Evolutionary conservation across 176 grass and related monocot species (phyloP).

Genomic region (Musa itinerans): DNA sequence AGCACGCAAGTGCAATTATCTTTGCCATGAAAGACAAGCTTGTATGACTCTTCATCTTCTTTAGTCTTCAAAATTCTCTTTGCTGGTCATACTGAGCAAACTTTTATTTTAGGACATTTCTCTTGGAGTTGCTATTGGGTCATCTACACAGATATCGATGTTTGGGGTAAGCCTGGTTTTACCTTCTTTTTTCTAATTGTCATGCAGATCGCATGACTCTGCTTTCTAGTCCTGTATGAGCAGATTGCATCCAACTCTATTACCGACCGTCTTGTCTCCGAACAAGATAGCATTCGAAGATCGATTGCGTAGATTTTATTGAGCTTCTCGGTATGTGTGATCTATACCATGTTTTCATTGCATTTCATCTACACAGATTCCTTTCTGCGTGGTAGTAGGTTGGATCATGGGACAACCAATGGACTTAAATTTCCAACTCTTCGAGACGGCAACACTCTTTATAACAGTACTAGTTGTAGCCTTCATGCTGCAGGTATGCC

Average conservation of each 20-base stretch:
- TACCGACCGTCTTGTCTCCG: too few relatives aligned
- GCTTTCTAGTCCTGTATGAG: background rate
- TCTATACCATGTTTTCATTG: background rate
- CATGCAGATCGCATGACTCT: background rate
- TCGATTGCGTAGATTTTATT: too few relatives aligned
- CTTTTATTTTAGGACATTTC: slow-evolving; percentile 38
- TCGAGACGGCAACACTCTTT: slow-evolving; percentile 65
- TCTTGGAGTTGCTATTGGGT: slow-evolving; percentile 67
- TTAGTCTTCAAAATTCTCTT: background rate
- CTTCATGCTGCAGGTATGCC: slow-evolving; percentile 57
- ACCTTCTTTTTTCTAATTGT: background rate
- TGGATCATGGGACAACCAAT: slow-evolving; percentile 69
- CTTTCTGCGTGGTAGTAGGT: slow-evolving; percentile 58
- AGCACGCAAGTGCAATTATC: slow-evolving; percentile 64
- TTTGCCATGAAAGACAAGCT: slow-evolving; percentile 81
- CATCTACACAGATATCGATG: slow-evolving; percentile 82
- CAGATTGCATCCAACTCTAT: background rate
- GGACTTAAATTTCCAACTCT: slow-evolving; percentile 79
- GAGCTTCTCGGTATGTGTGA: too few relatives aligned
- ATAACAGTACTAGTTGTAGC: slow-evolving; percentile 62
- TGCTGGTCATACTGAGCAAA: background rate
- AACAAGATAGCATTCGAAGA: too few relatives aligned
- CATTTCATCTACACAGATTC: slow-evolving; percentile 45
- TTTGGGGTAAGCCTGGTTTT: slow-evolving; percentile 40
- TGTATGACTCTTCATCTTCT: slow-evolving; percentile 25